Base-by-base conservation (phyloP, 805 yeast genomes). In the Schwanniomyces yamadae region DNA sequence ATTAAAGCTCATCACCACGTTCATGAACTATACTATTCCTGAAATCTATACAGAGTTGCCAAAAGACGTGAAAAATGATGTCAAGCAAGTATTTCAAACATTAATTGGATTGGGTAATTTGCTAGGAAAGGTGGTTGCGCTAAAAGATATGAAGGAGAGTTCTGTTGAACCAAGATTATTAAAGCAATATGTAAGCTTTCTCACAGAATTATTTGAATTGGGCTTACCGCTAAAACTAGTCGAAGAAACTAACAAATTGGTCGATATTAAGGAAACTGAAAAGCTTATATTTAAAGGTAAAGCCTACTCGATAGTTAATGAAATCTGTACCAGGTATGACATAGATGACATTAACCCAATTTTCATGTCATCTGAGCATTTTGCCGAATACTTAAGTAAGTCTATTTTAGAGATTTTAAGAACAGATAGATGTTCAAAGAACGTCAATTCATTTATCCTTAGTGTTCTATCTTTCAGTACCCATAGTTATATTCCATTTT, bases 261-360 rank as follows among this genome's bases (percentile, higher is more conserved):
- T 50, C 5, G 54, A 53, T 21, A 22, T 40, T 6, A 55, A 54
- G 28, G 72, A 67, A 37, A 40, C 63, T n/a, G 71, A 65, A 31
- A 61, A 60, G 33, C 44, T 67, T 4, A n/a, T 68, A 7, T 67
- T 59, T 41, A 63, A 52, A 28, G 72, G 72, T 0, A 52, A 46
- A 30, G 33, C 46, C 8, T 59, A 50, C 28, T 37, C 63, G 1
- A 34, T 56, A 10, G 40, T 55, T 11, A 53, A 50, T 22, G 69
- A 65, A 37, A 42, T 48, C 5, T 31, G 25, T 15, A 4, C 31
- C 11, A 21, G 26, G 6, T 19, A 16, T 16, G 41, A 36, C 14
- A 24, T 50, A 19, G 42, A 38, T 3, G 34, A 32, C 17, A 31
- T 34, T 8, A 22, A 36, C 20, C 31, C 33, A 13, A 34, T 36